These are phyloP conservation scores for Tuber borchii DNA, from an alignment of 495 filamentous ascomycete species.

Conservation along the genomic window DNA sequence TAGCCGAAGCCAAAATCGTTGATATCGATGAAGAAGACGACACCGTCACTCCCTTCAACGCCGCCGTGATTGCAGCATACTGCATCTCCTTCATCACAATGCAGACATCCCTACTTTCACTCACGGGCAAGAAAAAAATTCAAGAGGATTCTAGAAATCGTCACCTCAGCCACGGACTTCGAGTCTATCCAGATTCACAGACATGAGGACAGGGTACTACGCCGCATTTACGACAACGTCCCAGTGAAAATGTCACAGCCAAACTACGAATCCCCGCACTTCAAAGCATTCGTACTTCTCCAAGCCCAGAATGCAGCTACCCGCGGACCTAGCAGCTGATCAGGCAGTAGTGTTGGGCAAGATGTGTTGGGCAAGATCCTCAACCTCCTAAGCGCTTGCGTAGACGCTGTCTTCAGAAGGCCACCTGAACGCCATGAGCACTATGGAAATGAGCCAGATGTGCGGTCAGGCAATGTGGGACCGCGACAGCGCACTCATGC, in stretches of 20 bases:
- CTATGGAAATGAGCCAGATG: constrained; percentile 99
- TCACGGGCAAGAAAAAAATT: constrained; percentile 78
- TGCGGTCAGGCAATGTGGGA: constrained; percentile 99
- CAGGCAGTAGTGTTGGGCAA: constrained; percentile 83
- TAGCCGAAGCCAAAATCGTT: constrained; percentile 90
- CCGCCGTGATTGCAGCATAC: constrained; percentile 96
- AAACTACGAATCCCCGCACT: constrained; percentile 87
- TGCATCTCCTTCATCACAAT: constrained; percentile 94
- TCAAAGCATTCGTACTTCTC: constrained; percentile 93
- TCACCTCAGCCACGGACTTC: constrained; percentile 94
- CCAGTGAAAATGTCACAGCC: constrained; percentile 89
- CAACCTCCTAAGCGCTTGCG: constrained; percentile 80
- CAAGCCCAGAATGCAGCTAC: constrained; percentile 90
- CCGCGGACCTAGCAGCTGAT: constrained; percentile 93
- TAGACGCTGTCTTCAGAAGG: constrained; percentile 97
- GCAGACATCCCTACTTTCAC: constrained; percentile 96
- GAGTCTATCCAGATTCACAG: constrained; percentile 90
- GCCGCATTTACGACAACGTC: constrained; percentile 85
- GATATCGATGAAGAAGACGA: constrained; percentile 97
- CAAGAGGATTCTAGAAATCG: constrained; percentile 92
- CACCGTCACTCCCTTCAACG: constrained; percentile 78
- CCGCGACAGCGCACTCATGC: constrained; percentile 89
- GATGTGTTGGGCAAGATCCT: constrained; percentile 80
- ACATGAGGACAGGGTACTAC: constrained; percentile 82
- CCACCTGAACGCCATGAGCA: constrained; percentile 85